phyloP scores from a whole-genome alignment of 208 protist genomes.

The Sergeia podlipaevii region DNA sequence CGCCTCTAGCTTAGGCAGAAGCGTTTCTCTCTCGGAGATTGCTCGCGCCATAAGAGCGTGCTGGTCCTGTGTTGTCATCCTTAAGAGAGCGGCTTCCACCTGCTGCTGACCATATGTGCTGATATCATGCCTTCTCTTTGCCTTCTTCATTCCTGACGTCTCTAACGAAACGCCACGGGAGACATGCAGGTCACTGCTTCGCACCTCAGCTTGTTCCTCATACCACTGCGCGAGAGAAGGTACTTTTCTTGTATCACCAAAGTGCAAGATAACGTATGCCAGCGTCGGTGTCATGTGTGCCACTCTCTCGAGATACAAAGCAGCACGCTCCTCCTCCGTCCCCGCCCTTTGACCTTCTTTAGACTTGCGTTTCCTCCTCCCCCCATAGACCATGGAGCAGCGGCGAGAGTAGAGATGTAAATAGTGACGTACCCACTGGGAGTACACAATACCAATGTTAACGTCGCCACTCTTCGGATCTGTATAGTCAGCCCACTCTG shows the following conservation, averaged over 20 bases:
- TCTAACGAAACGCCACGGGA: neutral
- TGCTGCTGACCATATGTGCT: slow-evolving; percentile 8
- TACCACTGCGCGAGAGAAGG: slow-evolving; percentile 43
- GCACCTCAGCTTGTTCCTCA: slow-evolving; percentile 24
- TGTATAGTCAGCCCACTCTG: slow-evolving; percentile 47
- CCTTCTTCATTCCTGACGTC: slow-evolving; percentile 5
- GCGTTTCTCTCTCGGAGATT: slow-evolving; percentile 2
- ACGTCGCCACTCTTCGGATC: slow-evolving; percentile 59
- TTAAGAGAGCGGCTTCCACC: slow-evolving; percentile 21
- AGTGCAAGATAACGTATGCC: slow-evolving; percentile 18
- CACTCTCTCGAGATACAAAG: neutral
- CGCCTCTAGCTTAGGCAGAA: slow-evolving; percentile 25
- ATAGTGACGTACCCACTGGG: slow-evolving; percentile 16
- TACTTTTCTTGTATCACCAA: slow-evolving; percentile 25
- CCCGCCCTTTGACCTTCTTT: too few species aligned
- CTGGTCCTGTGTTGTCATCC: slow-evolving; percentile 32
- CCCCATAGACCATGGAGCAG: too few species aligned
- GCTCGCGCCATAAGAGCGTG: slow-evolving; percentile 19
- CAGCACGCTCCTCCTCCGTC: too few species aligned
- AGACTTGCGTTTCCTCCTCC: too few species aligned
- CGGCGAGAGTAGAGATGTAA: too few species aligned
- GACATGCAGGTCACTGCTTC: slow-evolving; percentile 14
- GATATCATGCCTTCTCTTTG: slow-evolving; percentile 8
- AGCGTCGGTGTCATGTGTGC: neutral
- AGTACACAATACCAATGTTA: slow-evolving; percentile 55